phyloP scores from a whole-genome alignment of 192 early-diverging fungal genomes.

The Powellomyces hirtus region DNA sequence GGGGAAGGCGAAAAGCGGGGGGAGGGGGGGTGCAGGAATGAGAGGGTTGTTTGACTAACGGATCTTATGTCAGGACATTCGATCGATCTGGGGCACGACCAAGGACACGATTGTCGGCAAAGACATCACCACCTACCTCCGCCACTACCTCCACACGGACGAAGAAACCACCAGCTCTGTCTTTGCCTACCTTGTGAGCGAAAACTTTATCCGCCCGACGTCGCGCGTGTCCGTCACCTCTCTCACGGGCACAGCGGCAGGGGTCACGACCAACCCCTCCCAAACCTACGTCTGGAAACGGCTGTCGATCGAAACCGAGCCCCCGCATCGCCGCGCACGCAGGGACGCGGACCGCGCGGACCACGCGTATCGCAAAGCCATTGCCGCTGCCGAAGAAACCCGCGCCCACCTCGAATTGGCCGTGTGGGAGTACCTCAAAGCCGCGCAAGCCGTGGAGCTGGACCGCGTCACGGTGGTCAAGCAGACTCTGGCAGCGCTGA shows the following conservation, averaged over 20 bases:
- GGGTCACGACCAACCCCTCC: not conserved
- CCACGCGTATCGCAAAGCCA: constrained; percentile 32
- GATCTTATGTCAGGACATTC: constrained; percentile 34
- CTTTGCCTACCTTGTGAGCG: constrained; percentile 27
- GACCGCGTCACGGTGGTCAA: constrained; percentile 36
- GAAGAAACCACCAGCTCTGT: constrained; percentile 20
- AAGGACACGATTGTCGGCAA: constrained; percentile 37
- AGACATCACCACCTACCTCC: constrained; percentile 28
- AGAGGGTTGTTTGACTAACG: no score
- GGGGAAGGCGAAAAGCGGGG: not conserved
- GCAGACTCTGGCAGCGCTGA: constrained; percentile 21
- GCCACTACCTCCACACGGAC: constrained; percentile 7
- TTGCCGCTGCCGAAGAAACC: constrained; percentile 32
- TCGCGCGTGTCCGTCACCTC: constrained; percentile 21
- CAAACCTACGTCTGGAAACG: constrained; percentile 46
- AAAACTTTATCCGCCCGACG: constrained; percentile 37
- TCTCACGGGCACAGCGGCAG: constrained; percentile 24
- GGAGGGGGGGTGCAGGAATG: no score
- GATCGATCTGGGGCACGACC: constrained; percentile 36
- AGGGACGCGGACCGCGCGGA: constrained; percentile 43
- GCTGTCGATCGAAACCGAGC: constrained; percentile 39
- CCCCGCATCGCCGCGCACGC: constrained; percentile 26
- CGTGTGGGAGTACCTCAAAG: constrained; percentile 41
- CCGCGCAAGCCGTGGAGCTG: constrained; percentile 22
- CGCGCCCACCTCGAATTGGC: constrained; percentile 30